Base-by-base conservation (phyloP, 1,284 basidiomycete species). In the Porodaedalea pini region DNA sequence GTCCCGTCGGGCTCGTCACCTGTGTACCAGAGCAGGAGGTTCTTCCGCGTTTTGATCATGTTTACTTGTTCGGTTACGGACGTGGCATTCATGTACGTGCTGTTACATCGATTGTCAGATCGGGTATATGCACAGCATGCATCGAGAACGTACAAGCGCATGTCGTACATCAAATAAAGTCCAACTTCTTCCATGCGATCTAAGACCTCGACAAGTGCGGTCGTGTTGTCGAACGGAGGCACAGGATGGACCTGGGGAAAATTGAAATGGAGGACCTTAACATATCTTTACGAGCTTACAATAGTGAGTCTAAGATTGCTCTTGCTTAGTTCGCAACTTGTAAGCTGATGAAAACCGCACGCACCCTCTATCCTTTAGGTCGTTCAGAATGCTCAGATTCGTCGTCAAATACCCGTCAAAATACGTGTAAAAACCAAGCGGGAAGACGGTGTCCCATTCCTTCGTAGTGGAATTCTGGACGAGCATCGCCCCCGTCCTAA, bases 11-110 rank as follows among this genome's bases (percentile, higher is more conserved):
- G 86, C 65, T 90, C 87, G 61, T 90, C 86, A 0, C 75, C 86
- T 7, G 86, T 89, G 70, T 89, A 91, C 86, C 87, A 91, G 0
- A 88, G 70, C 6, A 91, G 73, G 15, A 91, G 75, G 61, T 88
- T 88, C 0, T 81, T 75, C 3, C 84, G 78, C 32, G 77, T 75
- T 64, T 85, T 87, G 71, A 90, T 77, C 43, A 70, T 71, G 58
- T 86, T 81, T 21, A 90, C 86, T 72, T 90, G 78, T 59, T 80
- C 78, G 1, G 77, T 80, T 25, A 90, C 82, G 1, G 78, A 74
- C 2, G 80, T 78, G n/a, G 70, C 62, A 66, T 90, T 83, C 78
- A 76, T 80, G 69, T 88, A 89, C 6, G 78, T 78, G 62, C 83
- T 85, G 57, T 7, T 40, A 4, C 25, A 47, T 40, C 34, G 11